Percentiles rank a stretch among this genome's conserved stretches.
These are phyloP conservation scores for Luvunga scandens DNA, from an alignment of 345 rosid species.

Conservation along the genomic window DNA sequence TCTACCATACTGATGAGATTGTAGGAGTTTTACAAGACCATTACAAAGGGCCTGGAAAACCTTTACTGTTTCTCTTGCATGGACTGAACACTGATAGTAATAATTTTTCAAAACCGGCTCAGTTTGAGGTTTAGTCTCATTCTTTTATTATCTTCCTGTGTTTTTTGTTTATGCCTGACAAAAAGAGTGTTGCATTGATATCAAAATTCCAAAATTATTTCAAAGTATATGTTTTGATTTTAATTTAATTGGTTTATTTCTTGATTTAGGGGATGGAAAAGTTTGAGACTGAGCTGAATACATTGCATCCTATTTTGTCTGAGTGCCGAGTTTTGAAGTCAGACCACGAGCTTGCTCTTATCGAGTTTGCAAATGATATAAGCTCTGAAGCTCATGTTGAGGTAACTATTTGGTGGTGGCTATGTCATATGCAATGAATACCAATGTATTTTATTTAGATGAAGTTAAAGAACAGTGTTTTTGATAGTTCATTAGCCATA, in stretches of 20 bases:
- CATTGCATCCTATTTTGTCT: conserved; percentile 83
- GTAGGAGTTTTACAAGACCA: conserved; percentile 46
- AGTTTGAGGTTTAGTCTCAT: conserved; percentile 57
- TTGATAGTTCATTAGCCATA: not conserved
- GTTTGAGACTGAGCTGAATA: conserved; percentile 62
- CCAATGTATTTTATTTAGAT: not conserved
- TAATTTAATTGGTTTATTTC: conserved; percentile 6
- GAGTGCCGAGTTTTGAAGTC: conserved; percentile 93
- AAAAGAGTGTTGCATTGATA: not conserved
- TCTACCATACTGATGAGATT: conserved; percentile 71
- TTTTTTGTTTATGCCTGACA: not conserved
- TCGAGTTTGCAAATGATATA: conserved; percentile 93
- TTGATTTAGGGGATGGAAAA: conserved; percentile 66
- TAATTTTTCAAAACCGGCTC: conserved; percentile 77
- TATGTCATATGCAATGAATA: not conserved
- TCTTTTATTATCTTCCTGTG: conserved; percentile 13
- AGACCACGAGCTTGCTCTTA: conserved; percentile 69
- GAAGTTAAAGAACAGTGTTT: not conserved
- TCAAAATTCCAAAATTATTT: not conserved
- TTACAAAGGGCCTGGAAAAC: conserved; percentile 52
- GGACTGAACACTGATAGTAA: conserved; percentile 91
- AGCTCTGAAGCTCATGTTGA: conserved; percentile 96
- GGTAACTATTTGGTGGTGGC: conserved; percentile 35
- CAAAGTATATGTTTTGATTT: conserved; percentile 3
- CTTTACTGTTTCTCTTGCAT: conserved; percentile 68